Evolutionary conservation across 2,329 filamentous ascomycete species (phyloP).

Genomic region (Phialocephala subalpina): DNA sequence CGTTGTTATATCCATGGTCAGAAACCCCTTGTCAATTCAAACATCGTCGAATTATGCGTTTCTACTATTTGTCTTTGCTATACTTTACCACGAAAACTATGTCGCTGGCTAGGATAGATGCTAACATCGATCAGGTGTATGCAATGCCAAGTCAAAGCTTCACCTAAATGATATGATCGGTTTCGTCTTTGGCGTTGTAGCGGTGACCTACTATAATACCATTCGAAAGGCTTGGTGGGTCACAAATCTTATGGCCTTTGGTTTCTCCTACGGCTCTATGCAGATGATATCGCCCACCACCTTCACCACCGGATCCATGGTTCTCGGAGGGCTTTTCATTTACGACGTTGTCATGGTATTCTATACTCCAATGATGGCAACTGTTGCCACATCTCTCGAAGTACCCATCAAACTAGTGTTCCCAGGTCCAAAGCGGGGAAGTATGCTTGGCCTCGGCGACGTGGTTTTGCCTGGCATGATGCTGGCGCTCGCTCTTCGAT

Average conservation of each 20-base stretch:
- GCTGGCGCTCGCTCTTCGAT: conserved; percentile 87
- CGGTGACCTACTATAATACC: conserved; percentile 41
- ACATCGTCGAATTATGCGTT: neutral
- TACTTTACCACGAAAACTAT: too few relatives aligned
- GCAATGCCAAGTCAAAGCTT: conserved; percentile 30
- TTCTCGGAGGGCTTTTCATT: conserved; percentile 83
- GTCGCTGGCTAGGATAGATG: too few relatives aligned
- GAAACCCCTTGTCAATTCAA: neutral
- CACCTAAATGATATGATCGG: conserved; percentile 41
- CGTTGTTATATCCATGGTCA: conserved; percentile 39
- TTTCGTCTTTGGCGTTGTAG: conserved; percentile 36
- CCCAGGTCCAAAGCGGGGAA: conserved; percentile 66
- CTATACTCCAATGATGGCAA: conserved; percentile 86
- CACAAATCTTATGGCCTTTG: conserved; percentile 87
- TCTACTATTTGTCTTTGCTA: neutral
- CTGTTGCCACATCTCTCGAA: conserved; percentile 87
- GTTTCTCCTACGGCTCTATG: conserved; percentile 84
- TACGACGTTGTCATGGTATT: conserved; percentile 97
- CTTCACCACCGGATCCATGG: conserved; percentile 80
- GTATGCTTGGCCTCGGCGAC: conserved; percentile 94
- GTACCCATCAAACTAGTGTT: conserved; percentile 94
- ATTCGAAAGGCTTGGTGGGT: conserved; percentile 52
- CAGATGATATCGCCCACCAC: conserved; percentile 89
- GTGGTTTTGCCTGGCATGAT: conserved; percentile 93
- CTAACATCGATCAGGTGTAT: conserved; percentile 12